phyloP scores from a whole-genome alignment of 2,329 filamentous ascomycete genomes.

The Trichoderma guizhouense region DNA sequence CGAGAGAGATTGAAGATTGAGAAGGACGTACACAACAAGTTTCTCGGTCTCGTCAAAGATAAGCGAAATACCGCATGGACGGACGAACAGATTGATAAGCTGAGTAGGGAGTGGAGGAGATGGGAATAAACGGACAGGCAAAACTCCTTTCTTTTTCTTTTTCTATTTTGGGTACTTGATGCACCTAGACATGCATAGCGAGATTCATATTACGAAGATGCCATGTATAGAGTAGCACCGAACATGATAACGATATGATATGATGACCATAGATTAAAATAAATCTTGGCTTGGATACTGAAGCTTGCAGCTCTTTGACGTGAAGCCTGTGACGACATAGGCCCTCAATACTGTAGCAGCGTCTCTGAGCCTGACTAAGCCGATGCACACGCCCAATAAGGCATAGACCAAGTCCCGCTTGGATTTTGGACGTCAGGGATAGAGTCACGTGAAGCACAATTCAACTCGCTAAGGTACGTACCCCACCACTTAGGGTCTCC shows the following conservation, averaged over 20 bases:
- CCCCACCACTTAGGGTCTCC: conserved; percentile 38
- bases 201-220: background rate
- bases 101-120: conserved; percentile 55
- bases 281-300: background rate
- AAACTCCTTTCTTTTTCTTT: background rate
- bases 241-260: background rate
- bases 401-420: background rate
- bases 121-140: conserved; percentile 47
- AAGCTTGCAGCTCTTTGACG: background rate
- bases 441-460: conserved; percentile 1
- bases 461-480: conserved; percentile 30
- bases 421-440: background rate
- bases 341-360: background rate
- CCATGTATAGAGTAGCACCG: background rate
- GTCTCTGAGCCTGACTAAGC: background rate
- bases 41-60: conserved; percentile 41
- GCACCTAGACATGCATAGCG: conserved; percentile 8
- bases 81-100: conserved; percentile 43
- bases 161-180: background rate
- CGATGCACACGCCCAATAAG: background rate
- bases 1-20: conserved; percentile 60
- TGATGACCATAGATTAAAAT: conserved; percentile 1
- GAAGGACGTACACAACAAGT: conserved; percentile 53
- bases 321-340: background rate
- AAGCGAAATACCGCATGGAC: conserved; percentile 37